phyloP scores from a whole-genome alignment of 306 rosid species.

The Vachellia pachyceras region DNA sequence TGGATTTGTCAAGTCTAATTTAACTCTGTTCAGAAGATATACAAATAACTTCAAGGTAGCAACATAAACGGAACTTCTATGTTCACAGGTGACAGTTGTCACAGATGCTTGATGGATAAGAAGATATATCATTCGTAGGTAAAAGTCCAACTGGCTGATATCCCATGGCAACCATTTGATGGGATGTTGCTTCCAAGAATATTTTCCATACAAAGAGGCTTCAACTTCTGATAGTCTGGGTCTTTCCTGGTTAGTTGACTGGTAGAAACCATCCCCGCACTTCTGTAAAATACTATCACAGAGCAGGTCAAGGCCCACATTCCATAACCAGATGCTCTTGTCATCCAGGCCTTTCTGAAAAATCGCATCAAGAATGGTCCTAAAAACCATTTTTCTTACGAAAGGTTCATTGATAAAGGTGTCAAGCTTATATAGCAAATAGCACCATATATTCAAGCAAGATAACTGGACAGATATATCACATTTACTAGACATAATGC shows the following conservation, averaged over 20 bases:
- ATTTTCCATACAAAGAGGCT: conserved; percentile 46
- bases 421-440: conserved; percentile 78
- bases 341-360: conserved; percentile 65
- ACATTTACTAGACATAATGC: conserved; percentile 69
- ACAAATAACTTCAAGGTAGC: conserved; percentile 61
- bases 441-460: conserved; percentile 82
- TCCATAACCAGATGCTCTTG: conserved; percentile 67
- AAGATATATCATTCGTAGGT: conserved; percentile 57
- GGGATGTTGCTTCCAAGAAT: conserved; percentile 61
- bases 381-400: conserved; percentile 54
- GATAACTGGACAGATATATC: conserved; percentile 70
- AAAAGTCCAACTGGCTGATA: conserved; percentile 65
- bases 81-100: conserved; percentile 50
- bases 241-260: conserved; percentile 34
- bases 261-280: conserved; percentile 47
- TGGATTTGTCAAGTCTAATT: conserved; percentile 54
- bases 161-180: conserved; percentile 87
- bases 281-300: conserved; percentile 63
- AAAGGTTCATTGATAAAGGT: conserved; percentile 58
- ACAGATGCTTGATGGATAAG: conserved; percentile 61
- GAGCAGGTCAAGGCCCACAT: conserved; percentile 61
- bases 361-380: conserved; percentile 68
- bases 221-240: conserved; percentile 33
- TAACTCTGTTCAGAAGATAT: conserved; percentile 71
- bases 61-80: conserved; percentile 55